Evolutionary conservation across 1,284 basidiomycete species (phyloP).

Genomic region (Dichomitus squalens): DNA sequence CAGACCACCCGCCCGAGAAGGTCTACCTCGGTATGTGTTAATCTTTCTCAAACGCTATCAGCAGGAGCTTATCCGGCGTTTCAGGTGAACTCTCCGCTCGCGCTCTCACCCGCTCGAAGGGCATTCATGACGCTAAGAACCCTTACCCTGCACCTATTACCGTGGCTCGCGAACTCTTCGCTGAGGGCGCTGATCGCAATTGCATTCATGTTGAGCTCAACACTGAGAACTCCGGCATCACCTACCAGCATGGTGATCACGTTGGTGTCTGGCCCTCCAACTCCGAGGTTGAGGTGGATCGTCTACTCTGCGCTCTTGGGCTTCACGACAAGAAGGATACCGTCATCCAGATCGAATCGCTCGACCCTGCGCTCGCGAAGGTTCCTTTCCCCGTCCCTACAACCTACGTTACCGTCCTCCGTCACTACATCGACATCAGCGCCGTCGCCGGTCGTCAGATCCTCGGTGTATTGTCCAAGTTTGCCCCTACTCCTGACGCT

Average conservation of each 20-base stretch:
- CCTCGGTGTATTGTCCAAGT: conserved; percentile 85
- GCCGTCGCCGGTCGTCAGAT: conserved; percentile 93
- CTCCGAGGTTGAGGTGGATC: conserved; percentile 89
- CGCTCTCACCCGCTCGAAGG: conserved; percentile 87
- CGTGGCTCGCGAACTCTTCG: conserved; percentile 84
- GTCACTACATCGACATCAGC: conserved; percentile 97
- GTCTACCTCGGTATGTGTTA: conserved; percentile 81
- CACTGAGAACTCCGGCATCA: conserved; percentile 93
- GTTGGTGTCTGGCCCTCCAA: conserved; percentile 98
- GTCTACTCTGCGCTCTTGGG: conserved; percentile 86
- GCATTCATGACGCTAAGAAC: conserved; percentile 97
- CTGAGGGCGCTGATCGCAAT: conserved; percentile 76
- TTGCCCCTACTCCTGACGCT: conserved; percentile 82
- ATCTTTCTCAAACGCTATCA: no score
- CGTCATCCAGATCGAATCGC: conserved; percentile 90
- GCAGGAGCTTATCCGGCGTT: not conserved
- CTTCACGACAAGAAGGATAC: conserved; percentile 78
- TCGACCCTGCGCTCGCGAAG: conserved; percentile 97
- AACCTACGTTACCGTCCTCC: conserved; percentile 91
- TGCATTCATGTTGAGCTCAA: conserved; percentile 96
- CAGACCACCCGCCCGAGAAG: conserved; percentile 76
- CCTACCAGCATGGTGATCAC: conserved; percentile 99
- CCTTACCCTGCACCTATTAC: conserved; percentile 88
- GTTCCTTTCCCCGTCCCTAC: conserved; percentile 98
- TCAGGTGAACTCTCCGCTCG: conserved; percentile 87